Base-by-base conservation (phyloP, 441 rosid genomes). In the Pelargonium cotyledonis region DNA sequence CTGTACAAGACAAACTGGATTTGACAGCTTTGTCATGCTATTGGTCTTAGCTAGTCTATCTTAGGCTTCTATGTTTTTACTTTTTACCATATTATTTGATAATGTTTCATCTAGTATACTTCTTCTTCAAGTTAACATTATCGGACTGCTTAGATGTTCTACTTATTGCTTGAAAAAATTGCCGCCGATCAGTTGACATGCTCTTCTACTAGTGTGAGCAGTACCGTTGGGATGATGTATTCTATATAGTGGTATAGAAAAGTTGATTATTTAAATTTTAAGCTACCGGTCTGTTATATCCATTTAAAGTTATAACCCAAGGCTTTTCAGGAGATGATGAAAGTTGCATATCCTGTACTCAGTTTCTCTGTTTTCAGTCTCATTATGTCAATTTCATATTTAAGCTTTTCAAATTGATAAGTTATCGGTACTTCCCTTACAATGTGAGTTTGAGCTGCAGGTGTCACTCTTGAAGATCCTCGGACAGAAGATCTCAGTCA, bases 401-500 rank as follows among this genome's bases (percentile, higher is more conserved):
- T 8, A 40, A 40, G 43, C 43, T 26, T 65, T 63, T 63, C 65
- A 29, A 41, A 40, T 66, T 64, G 38, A 55, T 18, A 11, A 60
- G 65, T 47, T 4, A 55, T 15, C 11, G 44, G 68, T 68, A 16
- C 14, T 73, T 67, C 55, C 35, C 46, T 35, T 71, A 69, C 65
- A 65, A 67, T 63, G 21, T 75, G 76, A 70, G 71, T 80, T 77
- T 76, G 79, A 72, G 58, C 75, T 85, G 80, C 92, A 96, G 99
- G 97, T 84, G 89, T 91, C 79, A 92, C 89, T 65, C 83, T 92
- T 68, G 99, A 95, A 85, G 99, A 95, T 84, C 96, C 97, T 15
- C 90, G 90, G 72, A 92, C 89, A 69, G 98, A 96, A 88, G 99
- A 92, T 85, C 99, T 96, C 75, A 91, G 88, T 70, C 99, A 95